These are phyloP conservation scores for Tulasnella sp. DNA, from an alignment of 768 basidiomycete genomes.

Conservation along the genomic window DNA sequence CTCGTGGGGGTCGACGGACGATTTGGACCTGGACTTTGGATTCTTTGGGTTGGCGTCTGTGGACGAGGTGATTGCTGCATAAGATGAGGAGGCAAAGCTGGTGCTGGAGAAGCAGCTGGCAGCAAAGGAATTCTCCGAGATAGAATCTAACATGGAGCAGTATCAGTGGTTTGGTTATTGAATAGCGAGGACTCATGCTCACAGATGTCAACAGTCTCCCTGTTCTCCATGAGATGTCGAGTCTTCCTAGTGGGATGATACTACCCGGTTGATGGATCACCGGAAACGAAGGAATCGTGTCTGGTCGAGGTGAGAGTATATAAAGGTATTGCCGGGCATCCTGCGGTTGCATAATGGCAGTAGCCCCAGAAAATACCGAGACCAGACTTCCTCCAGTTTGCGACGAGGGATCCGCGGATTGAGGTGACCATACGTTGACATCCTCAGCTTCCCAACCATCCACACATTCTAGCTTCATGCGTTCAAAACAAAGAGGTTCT, in stretches of 20 bases:
- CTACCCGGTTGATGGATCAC: constrained; percentile 48
- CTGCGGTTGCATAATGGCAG: constrained; percentile 67
- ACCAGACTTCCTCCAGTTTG: constrained; percentile 22
- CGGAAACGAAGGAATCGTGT: constrained; percentile 25
- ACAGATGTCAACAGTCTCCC: constrained; percentile 77
- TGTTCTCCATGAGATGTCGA: constrained; percentile 83
- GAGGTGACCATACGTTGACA: constrained; percentile 31
- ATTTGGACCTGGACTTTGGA: constrained; percentile 15
- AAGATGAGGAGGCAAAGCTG: constrained; percentile 68
- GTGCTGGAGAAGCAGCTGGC: constrained; percentile 27
- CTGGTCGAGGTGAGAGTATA: constrained; percentile 42
- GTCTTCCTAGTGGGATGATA: constrained; percentile 64
- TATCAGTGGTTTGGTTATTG: background rate
- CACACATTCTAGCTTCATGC: constrained; percentile 63
- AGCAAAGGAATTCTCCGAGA: constrained; percentile 62
- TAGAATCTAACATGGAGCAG: constrained; percentile 37
- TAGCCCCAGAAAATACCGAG: constrained; percentile 44
- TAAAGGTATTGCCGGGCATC: constrained; percentile 83
- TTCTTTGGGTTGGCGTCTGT: too few relatives aligned
- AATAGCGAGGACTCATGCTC: constrained; percentile 17
- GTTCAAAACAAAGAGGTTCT: constrained; percentile 63
- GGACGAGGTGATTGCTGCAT: constrained; percentile 35
- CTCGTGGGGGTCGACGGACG: constrained; percentile 16
- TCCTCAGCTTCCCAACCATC: constrained; percentile 53
- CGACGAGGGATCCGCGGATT: constrained; percentile 15